A percentile compares a stretch with the other conserved stretches of the same genome.
phyloP scores from a whole-genome alignment of 305 asterid species.

The Ajuga reptans region DNA sequence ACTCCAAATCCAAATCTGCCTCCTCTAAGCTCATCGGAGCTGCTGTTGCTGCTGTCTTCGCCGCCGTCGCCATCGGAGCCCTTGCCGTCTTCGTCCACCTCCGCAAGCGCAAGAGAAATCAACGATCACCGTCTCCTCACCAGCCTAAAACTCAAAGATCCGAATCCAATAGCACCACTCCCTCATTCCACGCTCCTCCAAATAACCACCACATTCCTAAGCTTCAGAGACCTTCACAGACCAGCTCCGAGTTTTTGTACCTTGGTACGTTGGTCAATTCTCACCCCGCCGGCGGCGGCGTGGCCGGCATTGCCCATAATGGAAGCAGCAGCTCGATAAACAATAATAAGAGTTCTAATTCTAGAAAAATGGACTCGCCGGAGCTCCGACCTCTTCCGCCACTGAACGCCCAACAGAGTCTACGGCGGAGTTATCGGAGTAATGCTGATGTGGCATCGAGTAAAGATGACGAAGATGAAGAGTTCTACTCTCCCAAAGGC shows the following conservation, averaged over 20 bases:
- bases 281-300: conserved; percentile 31
- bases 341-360: conserved; percentile 20
- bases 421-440: conserved; percentile 26
- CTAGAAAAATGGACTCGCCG: conserved; percentile 68
- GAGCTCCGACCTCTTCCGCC: conserved; percentile 92
- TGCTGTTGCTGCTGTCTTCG: conserved; percentile 49
- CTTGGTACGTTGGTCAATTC: conserved; percentile 79
- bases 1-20: conserved; percentile 45
- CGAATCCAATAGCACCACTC: conserved; percentile 29
- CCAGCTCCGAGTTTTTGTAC: conserved; percentile 83
- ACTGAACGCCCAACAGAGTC: conserved; percentile 31
- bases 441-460: conserved; percentile 37
- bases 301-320: conserved; percentile 22
- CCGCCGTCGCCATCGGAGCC: conserved; percentile 45
- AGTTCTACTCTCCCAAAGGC: conserved; percentile 81
- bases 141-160: conserved; percentile 58
- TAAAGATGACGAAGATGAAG: conserved; percentile 57
- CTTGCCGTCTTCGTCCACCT: conserved; percentile 52
- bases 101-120: conserved; percentile 29
- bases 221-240: conserved; percentile 73
- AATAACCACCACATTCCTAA: conserved; percentile 37
- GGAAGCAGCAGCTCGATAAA: conserved; percentile 24
- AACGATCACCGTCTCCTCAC: conserved; percentile 15
- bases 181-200: conserved; percentile 20
- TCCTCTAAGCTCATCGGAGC: conserved; percentile 54